Percentiles rank a stretch among this genome's conserved stretches.
Evolutionary conservation across 495 filamentous ascomycete species (phyloP).

Genomic region (Trichoderma asperelloides): DNA sequence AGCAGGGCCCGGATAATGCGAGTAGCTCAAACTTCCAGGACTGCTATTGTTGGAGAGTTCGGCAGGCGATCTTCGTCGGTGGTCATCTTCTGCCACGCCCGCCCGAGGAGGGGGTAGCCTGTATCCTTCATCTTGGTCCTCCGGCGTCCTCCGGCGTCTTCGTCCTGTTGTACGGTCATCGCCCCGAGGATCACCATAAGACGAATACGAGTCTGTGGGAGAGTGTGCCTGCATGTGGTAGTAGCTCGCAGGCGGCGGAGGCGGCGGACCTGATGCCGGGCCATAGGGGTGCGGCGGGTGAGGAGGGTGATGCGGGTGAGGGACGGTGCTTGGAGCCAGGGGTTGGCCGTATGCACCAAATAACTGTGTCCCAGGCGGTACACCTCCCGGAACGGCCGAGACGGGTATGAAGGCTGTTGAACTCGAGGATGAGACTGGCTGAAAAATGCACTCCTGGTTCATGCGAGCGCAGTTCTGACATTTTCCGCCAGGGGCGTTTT

Average conservation of each 20-base stretch:
- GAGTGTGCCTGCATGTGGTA: conserved; percentile 30
- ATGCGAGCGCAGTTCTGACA: conserved; percentile 44
- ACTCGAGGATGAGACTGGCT: conserved; percentile 38
- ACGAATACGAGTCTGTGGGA: conserved; percentile 21
- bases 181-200: conserved; percentile 16
- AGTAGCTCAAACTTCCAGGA: conserved; percentile 19
- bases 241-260: conserved; percentile 23
- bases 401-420: conserved; percentile 42
- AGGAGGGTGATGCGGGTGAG: background rate
- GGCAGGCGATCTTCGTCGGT: conserved; percentile 36
- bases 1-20: conserved; percentile 15
- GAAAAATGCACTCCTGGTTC: conserved; percentile 43
- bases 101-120: conserved; percentile 36
- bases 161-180: conserved; percentile 19
- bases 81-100: conserved; percentile 33
- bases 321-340: conserved; percentile 18
- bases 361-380: conserved; percentile 39
- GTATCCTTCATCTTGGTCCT: conserved; percentile 28
- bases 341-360: conserved; percentile 44
- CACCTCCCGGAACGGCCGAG: conserved; percentile 35
- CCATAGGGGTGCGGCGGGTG: conserved; percentile 15
- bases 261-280: conserved; percentile 13
- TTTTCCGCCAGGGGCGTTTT: conserved; percentile 39
- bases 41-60: conserved; percentile 25
- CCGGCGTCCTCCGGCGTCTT: conserved; percentile 26